Base-by-base conservation (phyloP, 164 flowering plant genomes). In the Amborella trichopoda region DNA sequence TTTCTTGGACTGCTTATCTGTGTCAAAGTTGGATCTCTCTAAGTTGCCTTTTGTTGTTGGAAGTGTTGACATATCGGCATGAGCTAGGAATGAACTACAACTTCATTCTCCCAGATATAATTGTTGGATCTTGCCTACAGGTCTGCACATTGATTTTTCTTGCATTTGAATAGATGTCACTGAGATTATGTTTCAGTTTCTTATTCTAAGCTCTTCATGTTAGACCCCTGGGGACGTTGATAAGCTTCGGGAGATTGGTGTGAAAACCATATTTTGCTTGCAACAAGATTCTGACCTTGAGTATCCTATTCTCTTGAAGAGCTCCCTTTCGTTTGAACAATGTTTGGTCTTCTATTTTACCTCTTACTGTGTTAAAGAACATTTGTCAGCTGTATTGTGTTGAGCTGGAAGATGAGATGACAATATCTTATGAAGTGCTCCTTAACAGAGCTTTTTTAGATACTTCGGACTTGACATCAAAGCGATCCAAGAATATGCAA, bases 101-200 rank as follows among this genome's bases (percentile, higher is more conserved):
- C 71, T 87, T 78, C 68, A 84, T 91, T 50, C 80, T 59, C 24
- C 88, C 96, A 51, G 96, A 87, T 67, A 60, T 91, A 62, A 82
- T 91, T 68, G 99, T 91, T 25, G 99, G 99, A 1, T 91, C 99
- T 22, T 91, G 99, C 65, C 67, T 91, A 40, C 99, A 91, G 90
- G 98, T 90, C 48, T 67, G 42, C 13, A 3, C 6, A 16, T 38
- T 16, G 1, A 10, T 22, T 22, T 4, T 4, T 38, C 16, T 10
- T 19, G 16, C 21, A n/a, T 22, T 16, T 38, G 20, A 38, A 6
- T 16, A 22, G 41, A 38, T 38, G 20, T 22, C 0, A 10, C 23
- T 46, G 6, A 14, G 17, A 14, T 46, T 27, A 20, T 11, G 37
- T 24, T 46, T 36, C 22, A 24, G 3, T 23, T 16, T 42, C 23